Base-by-base conservation (phyloP, 169 alveolate genomes). In the Perkinsus chesapeaki region DNA sequence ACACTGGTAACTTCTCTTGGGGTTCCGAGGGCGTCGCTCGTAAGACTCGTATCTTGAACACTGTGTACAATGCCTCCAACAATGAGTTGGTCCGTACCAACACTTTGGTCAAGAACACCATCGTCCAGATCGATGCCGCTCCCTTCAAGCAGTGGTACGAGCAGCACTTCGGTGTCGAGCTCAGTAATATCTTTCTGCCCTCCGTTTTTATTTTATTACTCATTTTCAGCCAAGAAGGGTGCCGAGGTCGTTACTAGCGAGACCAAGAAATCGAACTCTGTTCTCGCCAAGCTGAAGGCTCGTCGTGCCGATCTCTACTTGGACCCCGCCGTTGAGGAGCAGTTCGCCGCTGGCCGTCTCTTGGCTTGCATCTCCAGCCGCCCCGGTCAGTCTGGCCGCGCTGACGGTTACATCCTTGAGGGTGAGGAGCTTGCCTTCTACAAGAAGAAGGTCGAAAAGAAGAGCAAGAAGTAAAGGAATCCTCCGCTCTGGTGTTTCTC, bases 81-180 rank as follows among this genome's bases (percentile, higher is more conserved):
- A 99, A 99, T 97, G 99, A 99, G 97, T 96, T 99, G 93, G 99
- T 99, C 92, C 98, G 99, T 94, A 99, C 99, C 73, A 98, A 99
- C 97, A 99, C 99, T 39, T 95, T 99, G 94, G 99, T 99, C 91
- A 99, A 99, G 98, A 98, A 99, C 98, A 96, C 99, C 91, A 98
- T 99, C 93, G 99, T 99, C 73, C 96, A 97, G 93, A 97, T 99
- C 93, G 99, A 99, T 94, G 99, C 99, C 93, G 98, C 99, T 48
- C 99, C 99, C 73, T 99, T 98, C 98, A 98, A 97, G 96, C 96
- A 98, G 92, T 99, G 98, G 99, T 99, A 97, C 96, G 95, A 92
- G 60, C 72, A 93, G 91, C 92, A 94, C 92, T 96, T 95, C 92
- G 97, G 97, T 39, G 90, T 95, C 36, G 97, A 96, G 34, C 47